phyloP scores from a whole-genome alignment of 2,329 filamentous ascomycete species.

The Trichoderma simmonsii region DNA sequence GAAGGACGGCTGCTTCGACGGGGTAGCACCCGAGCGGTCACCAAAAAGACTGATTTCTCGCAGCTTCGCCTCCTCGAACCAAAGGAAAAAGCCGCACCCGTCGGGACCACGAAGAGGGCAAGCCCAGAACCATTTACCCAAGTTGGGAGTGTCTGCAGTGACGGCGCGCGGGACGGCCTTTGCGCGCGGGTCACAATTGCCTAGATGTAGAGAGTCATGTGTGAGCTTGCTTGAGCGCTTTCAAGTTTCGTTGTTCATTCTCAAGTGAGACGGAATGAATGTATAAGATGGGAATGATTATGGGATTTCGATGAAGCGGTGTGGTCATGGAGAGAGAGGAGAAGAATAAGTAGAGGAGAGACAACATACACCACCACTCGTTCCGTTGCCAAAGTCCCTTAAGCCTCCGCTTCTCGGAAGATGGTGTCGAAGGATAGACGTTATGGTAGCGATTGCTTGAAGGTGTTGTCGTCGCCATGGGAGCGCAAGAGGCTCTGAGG shows the following conservation, averaged over 20 bases:
- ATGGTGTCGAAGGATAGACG: slow-evolving; percentile 23
- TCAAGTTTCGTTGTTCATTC: neutral
- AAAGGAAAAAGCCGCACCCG: slow-evolving; percentile 45
- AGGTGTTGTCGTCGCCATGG: slow-evolving; percentile 15
- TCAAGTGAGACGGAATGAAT: neutral
- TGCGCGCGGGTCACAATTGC: slow-evolving; percentile 43
- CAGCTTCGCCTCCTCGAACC: slow-evolving; percentile 37
- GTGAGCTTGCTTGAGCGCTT: neutral
- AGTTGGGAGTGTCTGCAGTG: slow-evolving; percentile 38
- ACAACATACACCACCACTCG: slow-evolving; percentile 37
- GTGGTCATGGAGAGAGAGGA: neutral
- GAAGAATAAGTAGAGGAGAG: neutral
- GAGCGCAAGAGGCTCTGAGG: neutral
- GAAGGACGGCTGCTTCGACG: slow-evolving; percentile 28
- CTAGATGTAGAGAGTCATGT: slow-evolving; percentile 24
- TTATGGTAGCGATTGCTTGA: neutral
- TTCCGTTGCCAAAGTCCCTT: slow-evolving; percentile 34
- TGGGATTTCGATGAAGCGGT: neutral
- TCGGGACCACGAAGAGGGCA: slow-evolving; percentile 34
- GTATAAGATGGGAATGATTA: neutral
- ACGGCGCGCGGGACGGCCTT: slow-evolving; percentile 36
- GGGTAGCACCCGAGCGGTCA: slow-evolving; percentile 11
- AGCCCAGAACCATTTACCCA: slow-evolving; percentile 42
- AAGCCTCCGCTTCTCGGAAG: slow-evolving; percentile 31
- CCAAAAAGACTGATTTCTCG: slow-evolving; percentile 28